Evolutionary conservation across 305 asterid genomes (phyloP).

Genomic region (Vinca major): DNA sequence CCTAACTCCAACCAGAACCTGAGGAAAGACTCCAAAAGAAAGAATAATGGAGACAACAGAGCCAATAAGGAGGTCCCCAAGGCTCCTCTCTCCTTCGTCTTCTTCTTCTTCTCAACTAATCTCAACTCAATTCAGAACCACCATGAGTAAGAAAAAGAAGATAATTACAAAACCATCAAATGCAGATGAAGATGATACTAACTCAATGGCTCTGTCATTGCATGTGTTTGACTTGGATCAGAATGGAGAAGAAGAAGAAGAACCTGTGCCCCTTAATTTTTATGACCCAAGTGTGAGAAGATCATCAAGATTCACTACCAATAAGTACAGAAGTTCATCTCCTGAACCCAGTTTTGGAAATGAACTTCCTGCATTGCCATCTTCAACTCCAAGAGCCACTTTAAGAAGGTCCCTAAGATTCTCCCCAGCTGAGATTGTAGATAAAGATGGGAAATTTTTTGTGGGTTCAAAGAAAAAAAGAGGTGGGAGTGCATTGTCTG

Average conservation of each 20-base stretch:
- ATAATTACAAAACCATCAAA: background rate
- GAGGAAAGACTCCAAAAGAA: background rate
- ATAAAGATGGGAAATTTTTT: conserved; percentile 9
- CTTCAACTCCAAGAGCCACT: conserved; percentile 6
- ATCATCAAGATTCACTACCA: conserved; percentile 32
- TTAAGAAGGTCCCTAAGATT: conserved; percentile 21
- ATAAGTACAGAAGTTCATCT: conserved; percentile 17
- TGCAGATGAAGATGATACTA: background rate
- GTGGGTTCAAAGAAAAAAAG: conserved; percentile 27
- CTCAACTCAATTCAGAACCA: background rate
- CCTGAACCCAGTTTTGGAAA: background rate
- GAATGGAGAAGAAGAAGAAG: conserved; percentile 10
- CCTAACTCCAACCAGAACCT: background rate
- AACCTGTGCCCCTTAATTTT: conserved; percentile 24
- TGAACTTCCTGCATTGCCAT: conserved; percentile 17
- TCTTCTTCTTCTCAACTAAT: background rate
- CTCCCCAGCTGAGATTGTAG: background rate
- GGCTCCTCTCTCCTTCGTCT: background rate
- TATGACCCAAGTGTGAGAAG: conserved; percentile 23
- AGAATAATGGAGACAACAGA: background rate
- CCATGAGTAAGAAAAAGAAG: background rate
- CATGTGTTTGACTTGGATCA: conserved; percentile 17
- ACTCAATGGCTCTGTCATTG: conserved; percentile 40
- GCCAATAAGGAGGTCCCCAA: conserved; percentile 15
- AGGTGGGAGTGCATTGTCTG: conserved; percentile 14